phyloP scores from a whole-genome alignment of 139 green algal genomes.

The Trebouxia sp. region DNA sequence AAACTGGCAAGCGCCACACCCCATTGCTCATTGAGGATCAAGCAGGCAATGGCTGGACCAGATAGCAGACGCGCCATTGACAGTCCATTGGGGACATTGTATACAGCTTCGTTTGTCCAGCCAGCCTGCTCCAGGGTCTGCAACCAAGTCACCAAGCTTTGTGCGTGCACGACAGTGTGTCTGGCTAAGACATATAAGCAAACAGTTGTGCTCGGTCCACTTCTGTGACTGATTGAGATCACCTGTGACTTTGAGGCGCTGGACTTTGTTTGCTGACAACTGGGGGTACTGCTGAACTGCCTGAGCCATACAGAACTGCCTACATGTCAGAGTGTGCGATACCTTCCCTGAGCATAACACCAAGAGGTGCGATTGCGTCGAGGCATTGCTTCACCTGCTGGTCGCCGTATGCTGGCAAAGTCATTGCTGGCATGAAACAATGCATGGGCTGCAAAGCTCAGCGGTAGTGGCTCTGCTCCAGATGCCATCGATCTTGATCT shows the following conservation, averaged over 20 bases:
- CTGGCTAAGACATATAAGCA: no score
- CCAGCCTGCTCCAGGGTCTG: conserved; percentile 29
- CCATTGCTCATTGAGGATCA: conserved; percentile 40
- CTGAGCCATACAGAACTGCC: conserved; percentile 3
- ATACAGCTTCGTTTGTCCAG: conserved; percentile 47
- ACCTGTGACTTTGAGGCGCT: no score
- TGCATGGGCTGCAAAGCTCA: neutral
- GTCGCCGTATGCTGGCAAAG: no score
- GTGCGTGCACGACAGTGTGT: no score
- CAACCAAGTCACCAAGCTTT: no score
- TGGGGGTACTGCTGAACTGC: neutral
- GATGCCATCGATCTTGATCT: no score
- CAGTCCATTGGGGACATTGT: conserved; percentile 56
- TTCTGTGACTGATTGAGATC: no score
- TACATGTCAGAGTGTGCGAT: neutral
- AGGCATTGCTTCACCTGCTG: no score
- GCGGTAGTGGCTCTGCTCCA: no score
- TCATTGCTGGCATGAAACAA: neutral
- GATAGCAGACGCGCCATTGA: conserved; percentile 55
- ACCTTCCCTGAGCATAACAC: no score
- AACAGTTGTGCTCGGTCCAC: no score
- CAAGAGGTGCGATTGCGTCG: no score
- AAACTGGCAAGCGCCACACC: conserved; percentile 17
- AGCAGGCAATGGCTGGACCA: conserved; percentile 48
- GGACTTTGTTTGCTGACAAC: neutral